These are phyloP conservation scores for Raphanus raphanistrum DNA, from an alignment of 345 rosid genomes.

Conservation along the genomic window DNA sequence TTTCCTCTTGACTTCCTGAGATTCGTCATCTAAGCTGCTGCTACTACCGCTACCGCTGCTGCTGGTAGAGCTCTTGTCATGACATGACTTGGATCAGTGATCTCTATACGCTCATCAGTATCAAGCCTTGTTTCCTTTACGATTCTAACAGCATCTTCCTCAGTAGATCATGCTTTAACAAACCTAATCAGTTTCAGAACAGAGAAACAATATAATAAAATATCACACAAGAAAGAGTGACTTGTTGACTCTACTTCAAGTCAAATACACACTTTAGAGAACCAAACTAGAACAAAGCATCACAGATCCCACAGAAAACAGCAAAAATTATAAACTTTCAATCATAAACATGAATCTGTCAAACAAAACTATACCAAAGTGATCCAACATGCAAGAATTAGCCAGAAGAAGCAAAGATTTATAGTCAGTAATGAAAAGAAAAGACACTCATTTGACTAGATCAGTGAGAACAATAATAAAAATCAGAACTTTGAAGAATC, in stretches of 20 bases:
- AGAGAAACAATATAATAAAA: background rate
- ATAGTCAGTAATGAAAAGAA: background rate
- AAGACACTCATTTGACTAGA: conserved; percentile 39
- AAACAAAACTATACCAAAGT: too few species aligned
- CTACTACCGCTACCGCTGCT: conserved; percentile 37
- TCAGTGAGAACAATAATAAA: conserved; percentile 12
- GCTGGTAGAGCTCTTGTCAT: conserved; percentile 53
- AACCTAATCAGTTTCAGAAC: conserved; percentile 20
- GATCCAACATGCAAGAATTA: background rate
- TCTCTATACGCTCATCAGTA: conserved; percentile 40
- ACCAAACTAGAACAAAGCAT: background rate
- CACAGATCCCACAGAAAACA: background rate
- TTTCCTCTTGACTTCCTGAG: conserved; percentile 31
- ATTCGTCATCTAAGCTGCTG: conserved; percentile 59
- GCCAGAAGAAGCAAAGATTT: background rate
- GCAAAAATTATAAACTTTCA: background rate
- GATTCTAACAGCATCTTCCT: conserved; percentile 54
- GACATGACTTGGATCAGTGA: conserved; percentile 39
- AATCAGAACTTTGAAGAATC: conserved; percentile 18
- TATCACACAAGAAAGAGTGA: background rate
- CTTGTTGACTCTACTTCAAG: conserved; percentile 24
- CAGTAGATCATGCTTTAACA: conserved; percentile 51
- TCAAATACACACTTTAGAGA: conserved; percentile 18
- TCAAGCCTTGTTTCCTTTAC: conserved; percentile 26
- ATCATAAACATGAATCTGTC: conserved; percentile 13